phyloP scores from a whole-genome alignment of 225 moss, liverwort and hornwort genomes.

The Takakia lepidozioides region DNA sequence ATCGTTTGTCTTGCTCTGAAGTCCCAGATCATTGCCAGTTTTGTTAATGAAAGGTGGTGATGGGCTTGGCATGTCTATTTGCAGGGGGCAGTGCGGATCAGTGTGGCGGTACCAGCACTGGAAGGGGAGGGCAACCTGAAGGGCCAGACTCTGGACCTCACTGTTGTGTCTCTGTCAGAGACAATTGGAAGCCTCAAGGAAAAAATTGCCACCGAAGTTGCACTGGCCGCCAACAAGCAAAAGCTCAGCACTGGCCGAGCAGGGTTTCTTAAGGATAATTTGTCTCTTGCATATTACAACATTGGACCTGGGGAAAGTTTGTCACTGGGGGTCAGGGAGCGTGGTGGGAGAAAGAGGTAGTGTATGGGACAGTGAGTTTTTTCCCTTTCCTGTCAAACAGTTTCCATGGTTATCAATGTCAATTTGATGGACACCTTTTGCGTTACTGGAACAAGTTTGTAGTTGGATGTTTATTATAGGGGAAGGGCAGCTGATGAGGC shows the following conservation, averaged over 20 bases:
- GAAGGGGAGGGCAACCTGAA: slow-evolving; percentile 92
- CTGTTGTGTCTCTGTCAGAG: slow-evolving; percentile 69
- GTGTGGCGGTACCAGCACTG: slow-evolving; percentile 66
- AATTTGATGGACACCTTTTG: too few relatives aligned
- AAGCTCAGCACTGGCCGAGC: slow-evolving; percentile 73
- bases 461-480: too few relatives aligned
- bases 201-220: slow-evolving; percentile 84
- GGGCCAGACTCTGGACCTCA: slow-evolving; percentile 94
- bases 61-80: slow-evolving; percentile 11
- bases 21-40: too few relatives aligned
- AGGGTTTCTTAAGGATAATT: slow-evolving; percentile 76
- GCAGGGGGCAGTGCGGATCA: slow-evolving; percentile 89
- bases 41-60: too few relatives aligned
- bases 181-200: slow-evolving; percentile 83
- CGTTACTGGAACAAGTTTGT: too few relatives aligned
- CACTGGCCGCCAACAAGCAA: slow-evolving; percentile 92
- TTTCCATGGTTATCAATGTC: too few relatives aligned
- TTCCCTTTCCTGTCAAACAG: too few relatives aligned
- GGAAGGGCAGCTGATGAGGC: too few relatives aligned
- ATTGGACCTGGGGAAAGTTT: slow-evolving; percentile 90
- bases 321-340: slow-evolving; percentile 80
- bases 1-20: too few relatives aligned
- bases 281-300: slow-evolving; percentile 84
- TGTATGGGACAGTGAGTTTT: too few relatives aligned
- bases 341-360: slow-evolving; percentile 76